phyloP scores from a whole-genome alignment of 306 rosid species.

The Sechiopsis laciniata region DNA sequence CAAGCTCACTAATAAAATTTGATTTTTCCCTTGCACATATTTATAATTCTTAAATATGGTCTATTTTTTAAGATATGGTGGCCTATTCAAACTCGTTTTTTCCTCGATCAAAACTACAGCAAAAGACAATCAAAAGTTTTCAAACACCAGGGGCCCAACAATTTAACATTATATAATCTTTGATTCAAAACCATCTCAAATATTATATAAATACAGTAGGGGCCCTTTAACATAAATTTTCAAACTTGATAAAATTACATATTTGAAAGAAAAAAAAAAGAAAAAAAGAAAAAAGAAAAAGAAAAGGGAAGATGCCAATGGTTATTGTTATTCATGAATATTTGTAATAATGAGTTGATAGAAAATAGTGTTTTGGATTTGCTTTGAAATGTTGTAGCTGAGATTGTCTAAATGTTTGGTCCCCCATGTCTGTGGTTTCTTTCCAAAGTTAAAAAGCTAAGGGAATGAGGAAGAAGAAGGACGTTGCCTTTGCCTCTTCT shows the following conservation, averaged over 20 bases:
- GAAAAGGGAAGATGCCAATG: not conserved
- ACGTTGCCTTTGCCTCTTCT: not conserved
- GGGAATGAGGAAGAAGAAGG: not conserved
- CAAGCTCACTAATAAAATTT: too few species aligned
- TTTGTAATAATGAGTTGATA: not conserved
- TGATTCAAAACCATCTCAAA: not conserved
- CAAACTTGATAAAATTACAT: not conserved
- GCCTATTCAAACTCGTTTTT: not conserved
- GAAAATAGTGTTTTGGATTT: slow-evolving; percentile 17
- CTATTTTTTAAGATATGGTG: not conserved
- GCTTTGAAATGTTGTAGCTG: slow-evolving; percentile 1
- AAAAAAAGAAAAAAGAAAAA: not conserved
- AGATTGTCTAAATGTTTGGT: not conserved
- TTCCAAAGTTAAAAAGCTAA: not conserved
- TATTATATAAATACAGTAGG: not conserved
- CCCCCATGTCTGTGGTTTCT: not conserved
- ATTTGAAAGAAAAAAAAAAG: not conserved
- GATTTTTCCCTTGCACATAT: too few species aligned
- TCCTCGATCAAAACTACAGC: not conserved
- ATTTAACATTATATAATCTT: too few species aligned
- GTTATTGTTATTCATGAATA: not conserved
- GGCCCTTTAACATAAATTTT: not conserved
- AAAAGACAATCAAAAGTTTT: not conserved
- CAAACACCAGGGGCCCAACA: too few species aligned
- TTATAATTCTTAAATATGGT: not conserved